A percentile compares a stretch with the other conserved stretches of the same genome.
Evolutionary conservation across 2,329 filamentous ascomycete species (phyloP).

Genomic region (Colletotrichum liriopes): DNA sequence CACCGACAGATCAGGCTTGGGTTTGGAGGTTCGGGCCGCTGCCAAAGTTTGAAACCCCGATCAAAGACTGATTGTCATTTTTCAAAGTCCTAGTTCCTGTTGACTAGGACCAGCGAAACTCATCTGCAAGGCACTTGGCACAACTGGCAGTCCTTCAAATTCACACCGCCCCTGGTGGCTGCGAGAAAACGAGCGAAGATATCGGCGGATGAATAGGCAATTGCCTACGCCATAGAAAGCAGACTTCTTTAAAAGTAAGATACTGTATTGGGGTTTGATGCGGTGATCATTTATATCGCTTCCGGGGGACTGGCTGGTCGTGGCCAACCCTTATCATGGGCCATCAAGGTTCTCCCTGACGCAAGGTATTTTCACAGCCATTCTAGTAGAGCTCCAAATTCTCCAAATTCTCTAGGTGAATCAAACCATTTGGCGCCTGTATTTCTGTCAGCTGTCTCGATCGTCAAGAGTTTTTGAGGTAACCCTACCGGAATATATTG

Average conservation of each 20-base stretch:
- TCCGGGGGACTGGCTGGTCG: not conserved
- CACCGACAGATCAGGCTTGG: not conserved
- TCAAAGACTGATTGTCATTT: no score
- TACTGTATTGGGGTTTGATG: not conserved
- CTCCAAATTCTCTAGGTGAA: constrained; percentile 76
- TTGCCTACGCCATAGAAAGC: not conserved
- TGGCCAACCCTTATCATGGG: not conserved
- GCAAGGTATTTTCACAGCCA: no score
- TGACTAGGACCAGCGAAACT: no score
- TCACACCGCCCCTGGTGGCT: no score
- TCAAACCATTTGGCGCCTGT: constrained; percentile 75
- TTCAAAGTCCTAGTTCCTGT: no score
- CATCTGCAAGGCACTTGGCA: no score
- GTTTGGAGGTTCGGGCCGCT: not conserved
- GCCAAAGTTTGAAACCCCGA: no score
- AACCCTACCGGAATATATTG: constrained; percentile 87
- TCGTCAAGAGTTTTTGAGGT: not conserved
- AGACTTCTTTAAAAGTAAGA: not conserved
- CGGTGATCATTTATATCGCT: not conserved
- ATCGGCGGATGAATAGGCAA: not conserved
- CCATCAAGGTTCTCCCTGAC: constrained; percentile 14
- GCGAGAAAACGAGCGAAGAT: not conserved
- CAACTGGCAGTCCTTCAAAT: no score
- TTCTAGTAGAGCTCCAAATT: constrained; percentile 59
- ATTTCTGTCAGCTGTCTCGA: constrained; percentile 28